Evolutionary conservation across 306 rosid species (phyloP), one percentile per base, ranked within the genome.

Genomic region (Corylus avellana): DNA sequence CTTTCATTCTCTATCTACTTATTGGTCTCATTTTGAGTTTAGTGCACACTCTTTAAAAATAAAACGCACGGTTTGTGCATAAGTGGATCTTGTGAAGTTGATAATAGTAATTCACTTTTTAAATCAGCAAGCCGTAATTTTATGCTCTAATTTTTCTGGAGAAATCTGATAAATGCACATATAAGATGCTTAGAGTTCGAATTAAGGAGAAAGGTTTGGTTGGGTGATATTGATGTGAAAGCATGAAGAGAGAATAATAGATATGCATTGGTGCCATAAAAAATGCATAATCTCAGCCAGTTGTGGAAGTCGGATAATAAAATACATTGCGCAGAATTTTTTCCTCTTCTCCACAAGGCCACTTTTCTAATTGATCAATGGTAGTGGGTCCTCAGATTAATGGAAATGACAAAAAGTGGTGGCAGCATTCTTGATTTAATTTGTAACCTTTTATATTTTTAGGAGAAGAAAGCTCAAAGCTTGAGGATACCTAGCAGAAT

Each of bases 181-280:
- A 42, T 39, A 39, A 42, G 71, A 75, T 59, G 68, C 76, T 74
- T 50, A 18, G 53, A 69, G 39, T 56, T 70, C 54, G 13, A 8
- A 70, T 17, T 58, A 12, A 12, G 62, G 16, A 54, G 78, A 58
- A 29, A 74, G 44, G 25, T 55, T 48, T 48, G 10, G 12, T 48
- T 48, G 51, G 51, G 51, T 48, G 51, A 48, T 48, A 48, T 48
- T 48, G 51, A 48, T 48, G 13, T 48, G 51, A 48, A 48, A 48
- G 51, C 51, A 48, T 48, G 13, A 48, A 9, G 12, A 48, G 51
- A 48, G 51, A 8, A 48, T 11, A 48, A 48, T 48, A 48, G 51
- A 48, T 48, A 1, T 48, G 51, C 51, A 8, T 48, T 48, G 51
- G 51, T 7, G 51, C 51, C 0, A 1, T 48, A 48, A 48, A 48